These are phyloP conservation scores for Amaranthus cruentus DNA, from an alignment of 148 eudicot genomes.

Conservation along the genomic window DNA sequence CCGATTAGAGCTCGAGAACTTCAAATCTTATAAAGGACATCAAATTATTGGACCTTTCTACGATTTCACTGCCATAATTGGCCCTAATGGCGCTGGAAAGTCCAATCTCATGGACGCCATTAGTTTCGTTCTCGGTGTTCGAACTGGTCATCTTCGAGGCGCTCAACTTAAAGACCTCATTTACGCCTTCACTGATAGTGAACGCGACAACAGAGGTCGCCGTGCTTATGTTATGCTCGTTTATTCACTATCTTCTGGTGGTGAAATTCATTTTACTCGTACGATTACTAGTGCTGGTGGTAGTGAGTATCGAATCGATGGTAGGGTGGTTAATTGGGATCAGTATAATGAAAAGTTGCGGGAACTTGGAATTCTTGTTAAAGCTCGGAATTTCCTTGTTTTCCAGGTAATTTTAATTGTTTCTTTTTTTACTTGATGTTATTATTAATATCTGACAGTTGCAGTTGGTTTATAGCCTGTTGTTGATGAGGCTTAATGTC, in stretches of 20 bases:
- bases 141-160: slow-evolving; percentile 80
- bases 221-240: slow-evolving; percentile 72
- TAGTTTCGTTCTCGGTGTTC: slow-evolving; percentile 91
- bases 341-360: slow-evolving; percentile 62
- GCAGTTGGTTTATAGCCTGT: too few relatives aligned
- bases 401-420: slow-evolving; percentile 59
- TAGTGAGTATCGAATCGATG: slow-evolving; percentile 92
- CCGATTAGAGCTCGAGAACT: slow-evolving; percentile 81
- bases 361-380: slow-evolving; percentile 77
- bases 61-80: slow-evolving; percentile 97
- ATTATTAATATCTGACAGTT: too few relatives aligned
- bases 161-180: slow-evolving; percentile 83
- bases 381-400: slow-evolving; percentile 94
- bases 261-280: slow-evolving; percentile 60
- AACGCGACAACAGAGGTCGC: slow-evolving; percentile 70
- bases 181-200: slow-evolving; percentile 65
- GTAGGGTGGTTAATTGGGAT: slow-evolving; percentile 70
- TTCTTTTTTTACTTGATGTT: too few relatives aligned
- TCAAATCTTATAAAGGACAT: slow-evolving; percentile 91
- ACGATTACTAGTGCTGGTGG: slow-evolving; percentile 60
- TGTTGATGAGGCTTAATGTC: too few relatives aligned
- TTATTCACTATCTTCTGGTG: slow-evolving; percentile 34
- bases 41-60: slow-evolving; percentile 82
- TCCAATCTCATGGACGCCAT: slow-evolving; percentile 99
- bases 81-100: slow-evolving; percentile 90